Base-by-base conservation (phyloP, 768 basidiomycete species). In the Lactifluus rugatus region DNA sequence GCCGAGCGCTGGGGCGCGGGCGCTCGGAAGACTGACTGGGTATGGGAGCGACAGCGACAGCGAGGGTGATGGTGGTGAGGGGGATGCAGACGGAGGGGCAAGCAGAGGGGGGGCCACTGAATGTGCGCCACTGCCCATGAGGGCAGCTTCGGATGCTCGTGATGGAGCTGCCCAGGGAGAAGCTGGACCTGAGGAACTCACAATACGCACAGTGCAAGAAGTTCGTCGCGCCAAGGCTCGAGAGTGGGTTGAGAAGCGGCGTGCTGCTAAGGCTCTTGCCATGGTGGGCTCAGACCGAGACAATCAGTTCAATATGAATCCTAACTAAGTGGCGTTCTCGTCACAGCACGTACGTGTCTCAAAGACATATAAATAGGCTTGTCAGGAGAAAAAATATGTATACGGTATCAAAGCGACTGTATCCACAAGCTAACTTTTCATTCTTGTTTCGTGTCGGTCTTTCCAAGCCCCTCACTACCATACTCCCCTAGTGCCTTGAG, bases 401-500 rank as follows among this genome's bases (percentile, higher is more conserved):
- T 44, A 49, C 31, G 31, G 10, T 45, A 49, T 25, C 21, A 34
- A 26, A 39, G 13, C 5, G 19, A 23, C 17, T 36, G 19, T 48
- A 36, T 26, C 14, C 42, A 51, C 42, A 17, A 14, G 13, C 34
- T 14, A 26, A 3, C n/a, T 5, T 36, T 37, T 62, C 57, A 67
- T 53, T 74, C 69, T 34, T 73, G 73, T 60, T 75, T 71, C 5
- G 70, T 71, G 65, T 61, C 44, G 2, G 14, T 10, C 9, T 42
- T 61, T 14, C 32, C 60, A 16, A 58, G 52, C 9, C 42, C 48
- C 39, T 58, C 63, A 21, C 47, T 23, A 9, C 60, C 61, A 23
- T 56, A 66, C 23, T 63, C 69, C 58, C 95, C 91, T 39, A 96
- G 77, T 2, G 82, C 90, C 62, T 81, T 84, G 66, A 97, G 74